phyloP scores from a whole-genome alignment of 2,329 filamentous ascomycete genomes.

The Achaetomium macrosporum region DNA sequence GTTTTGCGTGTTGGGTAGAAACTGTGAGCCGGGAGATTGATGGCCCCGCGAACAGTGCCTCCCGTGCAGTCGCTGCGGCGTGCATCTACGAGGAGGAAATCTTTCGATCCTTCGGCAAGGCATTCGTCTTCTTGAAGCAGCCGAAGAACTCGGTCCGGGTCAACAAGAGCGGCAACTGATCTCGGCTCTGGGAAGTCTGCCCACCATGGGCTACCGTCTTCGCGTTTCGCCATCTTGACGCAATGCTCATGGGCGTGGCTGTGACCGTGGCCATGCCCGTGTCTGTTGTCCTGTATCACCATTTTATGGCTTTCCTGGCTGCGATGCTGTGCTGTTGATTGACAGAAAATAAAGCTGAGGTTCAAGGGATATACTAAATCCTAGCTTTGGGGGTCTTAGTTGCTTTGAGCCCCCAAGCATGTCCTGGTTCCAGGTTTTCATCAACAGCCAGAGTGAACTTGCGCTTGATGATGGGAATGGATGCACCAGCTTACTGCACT shows the following conservation, averaged over 20 bases:
- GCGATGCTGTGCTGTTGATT: too few species aligned
- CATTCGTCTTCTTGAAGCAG: slow-evolving; percentile 35
- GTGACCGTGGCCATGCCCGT: neutral
- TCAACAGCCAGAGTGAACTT: too few species aligned
- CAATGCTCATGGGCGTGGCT: slow-evolving; percentile 17
- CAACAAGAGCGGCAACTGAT: slow-evolving; percentile 34
- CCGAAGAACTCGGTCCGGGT: slow-evolving; percentile 35
- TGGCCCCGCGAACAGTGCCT: slow-evolving; percentile 52
- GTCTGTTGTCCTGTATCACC: neutral
- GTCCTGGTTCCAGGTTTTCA: too few species aligned
- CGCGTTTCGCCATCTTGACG: slow-evolving; percentile 22
- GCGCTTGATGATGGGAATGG: too few species aligned
- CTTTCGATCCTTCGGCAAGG: slow-evolving; percentile 24
- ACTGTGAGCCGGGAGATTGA: slow-evolving; percentile 52
- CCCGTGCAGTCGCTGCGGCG: slow-evolving; percentile 50
- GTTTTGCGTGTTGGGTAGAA: slow-evolving; percentile 45
- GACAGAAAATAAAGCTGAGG: too few species aligned
- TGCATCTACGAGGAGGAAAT: slow-evolving; percentile 48
- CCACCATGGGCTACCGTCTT: slow-evolving; percentile 33
- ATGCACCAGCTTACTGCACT: too few species aligned
- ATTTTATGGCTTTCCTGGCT: neutral
- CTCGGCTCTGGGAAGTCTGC: slow-evolving; percentile 39
- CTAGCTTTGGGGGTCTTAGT: too few species aligned
- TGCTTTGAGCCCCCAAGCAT: too few species aligned
- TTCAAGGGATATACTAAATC: too few species aligned